Conservation (phyloP, 108 stramenopile species). For the Fragilariopsis cylindrus region DNA sequence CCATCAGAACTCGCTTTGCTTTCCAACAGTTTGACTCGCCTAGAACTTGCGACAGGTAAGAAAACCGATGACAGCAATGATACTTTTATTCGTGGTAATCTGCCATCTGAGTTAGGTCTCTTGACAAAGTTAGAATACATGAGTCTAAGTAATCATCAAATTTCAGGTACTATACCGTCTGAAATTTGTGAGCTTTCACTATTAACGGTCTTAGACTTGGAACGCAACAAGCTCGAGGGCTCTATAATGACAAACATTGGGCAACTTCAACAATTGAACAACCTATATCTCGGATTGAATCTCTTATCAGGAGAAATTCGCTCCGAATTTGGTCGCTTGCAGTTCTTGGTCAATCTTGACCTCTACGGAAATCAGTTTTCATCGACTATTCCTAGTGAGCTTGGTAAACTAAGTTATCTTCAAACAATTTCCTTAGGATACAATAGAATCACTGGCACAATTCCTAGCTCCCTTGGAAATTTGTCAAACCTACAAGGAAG, state of each 20-base stretch:
- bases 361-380: conserved; percentile 26
- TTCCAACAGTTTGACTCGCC: conserved; percentile 15
- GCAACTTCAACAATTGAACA: conserved; percentile 28
- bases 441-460: conserved; percentile 39
- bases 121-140: conserved; percentile 21
- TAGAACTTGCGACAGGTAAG: conserved; percentile 2
- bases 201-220: conserved; percentile 26
- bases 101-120: conserved; percentile 43
- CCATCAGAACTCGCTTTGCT: conserved; percentile 36
- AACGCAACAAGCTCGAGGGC: conserved; percentile 46
- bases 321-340: conserved; percentile 33
- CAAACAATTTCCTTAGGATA: conserved; percentile 21
- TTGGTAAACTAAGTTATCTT: conserved; percentile 17
- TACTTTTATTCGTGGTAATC: conserved; percentile 17
- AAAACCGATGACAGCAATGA: not conserved
- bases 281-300: conserved; percentile 42
- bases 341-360: conserved; percentile 12
- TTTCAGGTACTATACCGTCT: conserved; percentile 26
- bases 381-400: conserved; percentile 22
- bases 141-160: conserved; percentile 20
- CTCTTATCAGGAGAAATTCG: conserved; percentile 8
- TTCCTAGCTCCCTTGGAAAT: conserved; percentile 37
- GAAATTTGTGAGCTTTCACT: conserved; percentile 21
- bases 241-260: conserved; percentile 55
- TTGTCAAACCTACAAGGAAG: conserved; percentile 17